Evolutionary conservation across 176 grass and related monocot species (phyloP), one percentile per base, ranked within the genome.

Genomic region (Oryza meyeriana): DNA sequence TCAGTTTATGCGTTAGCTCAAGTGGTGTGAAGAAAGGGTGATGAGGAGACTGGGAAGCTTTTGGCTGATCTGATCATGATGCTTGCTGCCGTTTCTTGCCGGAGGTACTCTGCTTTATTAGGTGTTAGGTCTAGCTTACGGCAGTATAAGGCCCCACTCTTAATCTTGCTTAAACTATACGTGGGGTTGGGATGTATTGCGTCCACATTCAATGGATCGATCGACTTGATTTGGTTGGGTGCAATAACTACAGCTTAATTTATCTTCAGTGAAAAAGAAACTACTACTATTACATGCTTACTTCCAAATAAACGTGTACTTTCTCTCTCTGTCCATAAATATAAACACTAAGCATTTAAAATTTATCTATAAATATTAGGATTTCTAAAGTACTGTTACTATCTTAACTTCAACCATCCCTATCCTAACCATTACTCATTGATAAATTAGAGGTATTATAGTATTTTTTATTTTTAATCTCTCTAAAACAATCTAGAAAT

Each of bases 131-230:
- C 24, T 81, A 71, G 10, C 14, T 34, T 6, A 33, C 52, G n/a
- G 30, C 67, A 61, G 34, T 33, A 24, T 32, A 57, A 57, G 55
- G 33, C 69, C 7, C 4, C 57, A 35, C 27, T 4, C 40, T 41
- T 81, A 69, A 69, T 55, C 64, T 35, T 20, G 11, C 35, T 61
- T 81, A 8, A 28, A 16, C 33, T 30, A 25, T 25, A 10, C 28
- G 20, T 44, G 32, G 47, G 13, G 26, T 76, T 71, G 55, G 10
- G 40, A 30, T 52, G 55, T 55, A 40, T 62, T 26, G 44, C 52
- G 73, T 83, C 65, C 55, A 87, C 73, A 32, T 87, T 82, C 85
- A 71, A 31, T 87, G 73, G 34, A 87, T 42, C 31, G n/a, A 25
- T 71, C 3, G 11, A 11, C 27, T 55, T 52, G 22, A 58, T n/a